phyloP scores from a whole-genome alignment of 257 asterid genomes.

The Solanum chmielewskii region DNA sequence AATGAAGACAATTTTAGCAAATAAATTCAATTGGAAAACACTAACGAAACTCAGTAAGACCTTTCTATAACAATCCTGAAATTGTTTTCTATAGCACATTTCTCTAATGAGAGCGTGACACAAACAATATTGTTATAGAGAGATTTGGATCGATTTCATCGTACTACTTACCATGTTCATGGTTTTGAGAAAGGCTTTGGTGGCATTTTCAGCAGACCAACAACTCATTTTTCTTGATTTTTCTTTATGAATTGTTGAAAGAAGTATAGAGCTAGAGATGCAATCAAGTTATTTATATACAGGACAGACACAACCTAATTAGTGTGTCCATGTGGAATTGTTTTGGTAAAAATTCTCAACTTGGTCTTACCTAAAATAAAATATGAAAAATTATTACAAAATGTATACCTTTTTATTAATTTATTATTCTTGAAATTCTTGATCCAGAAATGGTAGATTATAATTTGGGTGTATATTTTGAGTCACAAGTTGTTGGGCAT shows the following conservation, averaged over 20 bases:
- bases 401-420: background rate
- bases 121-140: too few species aligned
- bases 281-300: background rate
- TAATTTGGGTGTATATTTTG: background rate
- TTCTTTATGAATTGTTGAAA: background rate
- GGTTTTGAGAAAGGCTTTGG: conserved; percentile 70
- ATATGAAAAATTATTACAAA: background rate
- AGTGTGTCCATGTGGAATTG: background rate
- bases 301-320: background rate
- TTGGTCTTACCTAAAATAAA: background rate
- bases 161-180: conserved; percentile 55
- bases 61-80: background rate
- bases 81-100: background rate
- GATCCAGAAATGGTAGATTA: background rate
- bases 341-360: background rate
- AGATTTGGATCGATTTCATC: background rate
- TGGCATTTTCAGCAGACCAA: conserved; percentile 96
- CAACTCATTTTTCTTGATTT: conserved; percentile 27
- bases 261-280: background rate
- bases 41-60: background rate
- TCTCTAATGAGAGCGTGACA: background rate
- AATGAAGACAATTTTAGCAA: background rate
- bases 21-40: background rate
- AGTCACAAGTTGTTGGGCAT: background rate
- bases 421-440: background rate